Evolutionary conservation across 1,284 basidiomycete genomes (phyloP), one percentile per base, ranked within the genome.

Genomic region (Cryptococcus amylolentus): DNA sequence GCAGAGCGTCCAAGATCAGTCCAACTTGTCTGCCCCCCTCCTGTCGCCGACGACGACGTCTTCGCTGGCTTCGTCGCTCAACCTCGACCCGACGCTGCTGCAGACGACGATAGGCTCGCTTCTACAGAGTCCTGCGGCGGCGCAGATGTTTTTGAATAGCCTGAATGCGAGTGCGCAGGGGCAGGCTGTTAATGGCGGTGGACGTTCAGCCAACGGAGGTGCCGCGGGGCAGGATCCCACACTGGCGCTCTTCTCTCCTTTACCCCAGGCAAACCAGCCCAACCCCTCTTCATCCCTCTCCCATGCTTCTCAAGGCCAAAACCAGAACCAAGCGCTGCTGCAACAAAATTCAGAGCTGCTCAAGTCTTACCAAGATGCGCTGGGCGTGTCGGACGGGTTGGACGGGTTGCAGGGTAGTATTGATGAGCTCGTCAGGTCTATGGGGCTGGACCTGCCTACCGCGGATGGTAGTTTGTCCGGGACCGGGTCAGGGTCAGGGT

Each of bases 321-420:
- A 60, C 40, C 62, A 69, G 23, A 57, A 63, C 20, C 20, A n/a
- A 23, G 57, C 51, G 2, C 55, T 71, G 38, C 56, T 63, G 61
- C 53, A 3, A 72, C 77, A 68, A 42, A 58, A 62, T n/a, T 61
- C 68, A 42, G 58, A 65, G 46, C 69, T 86, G 14, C 79, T 85
- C 45, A 83, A 83, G 61, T 78, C 82, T 2, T 88, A 87, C 78
- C 81, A 81, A 46, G 81, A 82, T 49, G 80, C 88, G 0, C 70
- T 82, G 27, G 86, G 85, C 56, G 86, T 91, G 48, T 84, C 86
- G 52, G 80, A 81, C 46, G 87, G 90, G 56, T 87, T 91, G 28
- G 84, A 87, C 59, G 81, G 83, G 44, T 77, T 92, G 52, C 85
- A 88, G 64, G 80, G 79, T 39, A 86, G 83, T 61, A 86, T 93